Conservation (phyloP, 192 early-diverging fungal genomes). For the Coemansia sp. region DNA sequence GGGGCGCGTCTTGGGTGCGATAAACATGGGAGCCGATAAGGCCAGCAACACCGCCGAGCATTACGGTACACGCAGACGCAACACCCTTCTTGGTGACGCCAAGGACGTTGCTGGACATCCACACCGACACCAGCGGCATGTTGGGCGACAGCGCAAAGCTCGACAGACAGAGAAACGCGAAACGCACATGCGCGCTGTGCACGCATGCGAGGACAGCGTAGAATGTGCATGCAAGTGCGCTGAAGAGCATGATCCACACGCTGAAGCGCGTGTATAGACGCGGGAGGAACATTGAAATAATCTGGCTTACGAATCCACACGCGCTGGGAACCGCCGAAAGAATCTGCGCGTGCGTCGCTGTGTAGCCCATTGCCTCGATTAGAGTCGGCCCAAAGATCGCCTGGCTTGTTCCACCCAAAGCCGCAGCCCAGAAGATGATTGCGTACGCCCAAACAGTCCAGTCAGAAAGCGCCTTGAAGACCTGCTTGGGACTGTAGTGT, state of each 20-base stretch:
- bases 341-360: conserved; percentile 44
- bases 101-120: conserved; percentile 65
- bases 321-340: conserved; percentile 47
- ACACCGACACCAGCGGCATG: conserved; percentile 52
- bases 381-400: conserved; percentile 51
- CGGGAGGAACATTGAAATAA: conserved; percentile 40
- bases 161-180: conserved; percentile 44
- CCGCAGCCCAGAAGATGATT: conserved; percentile 51
- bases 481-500: conserved; percentile 26
- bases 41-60: conserved; percentile 57
- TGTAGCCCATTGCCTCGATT: conserved; percentile 51
- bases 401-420: conserved; percentile 44
- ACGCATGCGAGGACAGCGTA: conserved; percentile 55
- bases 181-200: conserved; percentile 25
- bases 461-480: conserved; percentile 35
- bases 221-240: conserved; percentile 57
- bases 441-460: conserved; percentile 55
- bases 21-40: conserved; percentile 67
- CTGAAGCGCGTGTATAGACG: conserved; percentile 30
- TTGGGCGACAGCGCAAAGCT: conserved; percentile 52
- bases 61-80: conserved; percentile 46
- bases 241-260: conserved; percentile 54
- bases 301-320: conserved; percentile 46
- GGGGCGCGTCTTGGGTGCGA: conserved; percentile 53
- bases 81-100: conserved; percentile 65